phyloP scores from a whole-genome alignment of 306 rosid species.

The Vigna mungo region DNA sequence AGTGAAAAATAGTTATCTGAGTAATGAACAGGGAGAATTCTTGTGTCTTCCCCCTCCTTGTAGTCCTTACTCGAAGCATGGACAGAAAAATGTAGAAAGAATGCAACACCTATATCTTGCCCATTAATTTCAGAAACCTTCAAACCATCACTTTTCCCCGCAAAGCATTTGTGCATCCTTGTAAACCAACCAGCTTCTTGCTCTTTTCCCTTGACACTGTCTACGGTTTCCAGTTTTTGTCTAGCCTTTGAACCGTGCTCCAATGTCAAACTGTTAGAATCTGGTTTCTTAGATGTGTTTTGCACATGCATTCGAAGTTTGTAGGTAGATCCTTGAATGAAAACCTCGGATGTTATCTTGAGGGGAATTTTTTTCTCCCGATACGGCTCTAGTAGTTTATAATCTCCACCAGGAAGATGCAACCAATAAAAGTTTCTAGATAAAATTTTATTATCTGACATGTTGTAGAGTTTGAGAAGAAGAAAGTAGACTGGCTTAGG shows the following conservation, averaged over 20 bases:
- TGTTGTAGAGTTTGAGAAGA: slow-evolving; percentile 79
- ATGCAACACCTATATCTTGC: slow-evolving; percentile 74
- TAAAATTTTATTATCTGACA: slow-evolving; percentile 60
- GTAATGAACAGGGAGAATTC: slow-evolving; percentile 93
- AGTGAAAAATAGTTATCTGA: slow-evolving; percentile 94
- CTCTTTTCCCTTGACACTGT: slow-evolving; percentile 42
- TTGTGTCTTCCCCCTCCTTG: slow-evolving; percentile 78
- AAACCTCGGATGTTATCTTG: slow-evolving; percentile 69
- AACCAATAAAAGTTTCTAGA: slow-evolving; percentile 95
- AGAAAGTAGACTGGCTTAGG: no score
- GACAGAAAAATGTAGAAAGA: slow-evolving; percentile 91
- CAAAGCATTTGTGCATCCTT: slow-evolving; percentile 57
- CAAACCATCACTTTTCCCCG: slow-evolving; percentile 48
- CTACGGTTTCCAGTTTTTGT: slow-evolving; percentile 48
- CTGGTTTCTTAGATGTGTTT: slow-evolving; percentile 67
- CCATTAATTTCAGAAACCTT: slow-evolving; percentile 70
- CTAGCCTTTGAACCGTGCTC: slow-evolving; percentile 48
- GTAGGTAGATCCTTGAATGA: slow-evolving; percentile 63
- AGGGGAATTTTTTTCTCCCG: slow-evolving; percentile 77
- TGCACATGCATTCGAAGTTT: slow-evolving; percentile 71
- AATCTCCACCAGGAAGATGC: slow-evolving; percentile 84
- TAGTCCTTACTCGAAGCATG: slow-evolving; percentile 58
- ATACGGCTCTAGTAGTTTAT: slow-evolving; percentile 80
- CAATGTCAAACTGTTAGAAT: slow-evolving; percentile 49
- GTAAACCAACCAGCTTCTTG: slow-evolving; percentile 55